Evolutionary conservation across 495 filamentous ascomycete genomes (phyloP).

Genomic region (Lasiosphaeria miniovina): DNA sequence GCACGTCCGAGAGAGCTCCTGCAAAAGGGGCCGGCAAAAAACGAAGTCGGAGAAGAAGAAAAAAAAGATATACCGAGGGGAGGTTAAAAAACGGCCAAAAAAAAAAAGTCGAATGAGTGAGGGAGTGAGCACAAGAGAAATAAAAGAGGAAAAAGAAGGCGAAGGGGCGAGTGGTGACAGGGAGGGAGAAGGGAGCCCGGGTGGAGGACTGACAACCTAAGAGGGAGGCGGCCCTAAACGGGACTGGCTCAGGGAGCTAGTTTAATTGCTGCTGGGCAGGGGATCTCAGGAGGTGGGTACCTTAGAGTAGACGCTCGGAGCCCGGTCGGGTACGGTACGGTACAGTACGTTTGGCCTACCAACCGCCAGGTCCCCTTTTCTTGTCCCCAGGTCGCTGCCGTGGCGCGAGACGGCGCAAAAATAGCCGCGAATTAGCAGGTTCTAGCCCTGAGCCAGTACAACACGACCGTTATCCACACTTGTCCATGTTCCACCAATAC

Average conservation of each 20-base stretch:
- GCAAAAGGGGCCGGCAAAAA: background rate
- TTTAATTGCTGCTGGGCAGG: constrained; percentile 31
- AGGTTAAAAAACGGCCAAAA: constrained; percentile 15
- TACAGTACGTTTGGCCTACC: background rate
- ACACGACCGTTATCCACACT: background rate
- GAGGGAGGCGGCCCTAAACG: constrained; percentile 19
- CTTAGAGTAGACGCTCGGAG: background rate
- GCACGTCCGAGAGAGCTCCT: background rate
- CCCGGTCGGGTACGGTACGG: constrained; percentile 4
- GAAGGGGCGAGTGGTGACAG: constrained; percentile 20
- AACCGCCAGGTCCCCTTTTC: background rate
- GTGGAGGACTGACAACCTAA: constrained; percentile 11
- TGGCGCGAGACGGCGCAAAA: background rate
- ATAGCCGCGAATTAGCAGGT: background rate
- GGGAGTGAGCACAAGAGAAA: constrained; percentile 20
- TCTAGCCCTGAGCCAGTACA: background rate
- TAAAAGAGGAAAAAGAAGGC: constrained; percentile 21
- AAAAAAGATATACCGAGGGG: constrained; percentile 13
- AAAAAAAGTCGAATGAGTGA: constrained; percentile 27
- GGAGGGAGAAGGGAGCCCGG: constrained; percentile 23
- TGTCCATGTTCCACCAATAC: background rate
- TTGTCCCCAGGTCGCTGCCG: background rate
- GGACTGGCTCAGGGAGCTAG: constrained; percentile 24
- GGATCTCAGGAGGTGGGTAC: constrained; percentile 10
- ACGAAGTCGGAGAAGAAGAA: constrained; percentile 9